Evolutionary conservation across 768 basidiomycete genomes (phyloP), one percentile per base, ranked within the genome.

Genomic region (Podaxis pistillaris): DNA sequence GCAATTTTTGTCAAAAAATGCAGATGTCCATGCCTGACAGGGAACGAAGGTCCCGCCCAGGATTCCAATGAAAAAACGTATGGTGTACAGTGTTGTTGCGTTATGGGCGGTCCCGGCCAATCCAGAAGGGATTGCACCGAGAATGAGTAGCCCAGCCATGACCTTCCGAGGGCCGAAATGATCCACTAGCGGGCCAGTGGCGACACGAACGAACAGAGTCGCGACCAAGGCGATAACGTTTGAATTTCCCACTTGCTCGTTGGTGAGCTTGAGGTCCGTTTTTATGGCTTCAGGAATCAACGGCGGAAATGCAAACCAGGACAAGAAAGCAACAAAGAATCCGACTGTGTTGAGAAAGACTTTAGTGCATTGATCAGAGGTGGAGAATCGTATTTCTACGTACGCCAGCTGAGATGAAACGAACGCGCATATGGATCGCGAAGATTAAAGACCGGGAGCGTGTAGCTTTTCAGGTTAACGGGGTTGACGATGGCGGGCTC

Each of bases 261-360:
- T 65, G 3, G 81, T 81, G 24, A 87, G 73, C 1, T 79, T 71
- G 62, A 87, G 76, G 70, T 87, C 85, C 26, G 69, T 66, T 64
- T 78, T 80, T 72, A 87, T 86, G 33, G 78, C 82, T 8, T 83
- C 81, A 0, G 84, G 82, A 38, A 85, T 78, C 15, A 87, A 79
- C 0, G 86, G 85, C n/a, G 85, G 76, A 66, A 87, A 86, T 1
- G 85, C 84, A 61, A 86, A 86, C 86, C 85, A 76, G 38, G 76
- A 72, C 2, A 77, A 65, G 40, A 83, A 83, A 0, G 83, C 82
- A n/a, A 79, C 76, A 65, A 83, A 81, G 68, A 84, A 84, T 9
- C 76, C 79, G n/a, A 81, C 72, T 71, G 33, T 9, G 44, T 49
- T 36, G 13, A 17, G 44, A 17, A 46, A 17, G 40, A 41, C 40